Evolutionary conservation across 345 rosid species (phyloP).

Genomic region (Pugionium dolabratum): DNA sequence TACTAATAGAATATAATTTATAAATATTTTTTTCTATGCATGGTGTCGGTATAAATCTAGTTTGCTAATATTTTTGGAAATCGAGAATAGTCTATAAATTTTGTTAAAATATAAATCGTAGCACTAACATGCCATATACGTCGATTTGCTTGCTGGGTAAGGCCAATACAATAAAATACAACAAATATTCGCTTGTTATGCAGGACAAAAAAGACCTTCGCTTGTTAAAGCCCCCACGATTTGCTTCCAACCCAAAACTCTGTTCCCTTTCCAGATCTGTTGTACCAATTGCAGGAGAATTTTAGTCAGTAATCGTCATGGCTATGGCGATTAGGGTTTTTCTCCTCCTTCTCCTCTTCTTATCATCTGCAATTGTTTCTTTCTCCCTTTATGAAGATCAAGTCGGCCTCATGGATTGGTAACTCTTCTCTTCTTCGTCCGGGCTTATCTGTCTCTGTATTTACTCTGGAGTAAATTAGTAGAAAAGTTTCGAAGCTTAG

Average conservation of each 20-base stretch:
- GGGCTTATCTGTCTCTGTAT: not conserved
- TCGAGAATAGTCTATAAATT: too few relatives aligned
- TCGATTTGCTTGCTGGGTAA: not conserved
- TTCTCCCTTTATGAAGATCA: conserved; percentile 88
- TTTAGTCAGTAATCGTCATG: conserved; percentile 41
- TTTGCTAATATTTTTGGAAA: too few relatives aligned
- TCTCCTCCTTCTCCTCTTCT: conserved; percentile 41
- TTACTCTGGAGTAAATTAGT: not conserved
- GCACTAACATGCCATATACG: too few relatives aligned
- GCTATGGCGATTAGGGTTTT: conserved; percentile 61
- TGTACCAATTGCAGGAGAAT: conserved; percentile 4
- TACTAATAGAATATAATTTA: too few relatives aligned
- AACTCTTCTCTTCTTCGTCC: conserved; percentile 31
- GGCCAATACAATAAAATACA: not conserved
- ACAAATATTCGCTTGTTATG: conserved; percentile 3
- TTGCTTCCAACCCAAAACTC: conserved; percentile 16
- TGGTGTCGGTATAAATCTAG: too few relatives aligned
- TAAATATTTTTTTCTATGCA: too few relatives aligned
- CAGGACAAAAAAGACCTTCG: conserved; percentile 2
- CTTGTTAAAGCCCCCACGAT: conserved; percentile 36
- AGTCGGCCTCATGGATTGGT: conserved; percentile 98
- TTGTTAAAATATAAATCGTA: too few relatives aligned
- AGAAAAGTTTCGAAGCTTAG: not conserved
- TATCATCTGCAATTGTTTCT: conserved; percentile 46
- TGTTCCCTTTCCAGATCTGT: conserved; percentile 36